Percentiles rank a stretch among this genome's conserved stretches.
Evolutionary conservation across 2,329 filamentous ascomycete species (phyloP).

Genomic region (Paecilomyces fulvus): DNA sequence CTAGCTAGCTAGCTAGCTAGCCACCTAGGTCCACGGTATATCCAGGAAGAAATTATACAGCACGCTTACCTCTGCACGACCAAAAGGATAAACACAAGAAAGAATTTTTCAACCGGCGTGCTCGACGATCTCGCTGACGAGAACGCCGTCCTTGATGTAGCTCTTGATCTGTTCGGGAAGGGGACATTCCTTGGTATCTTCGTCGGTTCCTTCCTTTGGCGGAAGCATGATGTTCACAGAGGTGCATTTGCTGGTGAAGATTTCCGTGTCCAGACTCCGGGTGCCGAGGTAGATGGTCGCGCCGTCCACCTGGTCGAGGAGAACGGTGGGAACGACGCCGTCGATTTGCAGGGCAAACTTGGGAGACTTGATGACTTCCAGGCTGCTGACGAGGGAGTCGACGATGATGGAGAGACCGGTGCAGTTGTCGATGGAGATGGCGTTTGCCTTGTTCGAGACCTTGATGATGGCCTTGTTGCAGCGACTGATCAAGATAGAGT

Average conservation of each 20-base stretch:
- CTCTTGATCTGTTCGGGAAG: conserved; percentile 85
- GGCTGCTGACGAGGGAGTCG: conserved; percentile 78
- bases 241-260: conserved; percentile 83
- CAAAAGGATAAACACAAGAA: not conserved
- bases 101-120: conserved; percentile 60
- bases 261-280: conserved; percentile 66
- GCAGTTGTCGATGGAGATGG: conserved; percentile 92
- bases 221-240: conserved; percentile 81
- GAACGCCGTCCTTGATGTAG: conserved; percentile 64
- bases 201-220: conserved; percentile 56
- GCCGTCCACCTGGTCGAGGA: conserved; percentile 89
- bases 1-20: not conserved
- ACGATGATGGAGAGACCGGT: conserved; percentile 75
- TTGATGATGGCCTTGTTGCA: conserved; percentile 89
- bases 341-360: conserved; percentile 93
- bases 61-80: not conserved
- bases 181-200: conserved; percentile 79
- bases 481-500: conserved; percentile 84
- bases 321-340: conserved; percentile 73
- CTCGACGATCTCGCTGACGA: conserved; percentile 91
- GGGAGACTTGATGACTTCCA: conserved; percentile 91
- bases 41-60: conserved; percentile 4
- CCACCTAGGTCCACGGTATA: not conserved
- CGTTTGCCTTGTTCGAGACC: conserved; percentile 87
- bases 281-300: conserved; percentile 79